phyloP scores from a whole-genome alignment of 352 stramenopile species.

The Pythium graminicola region DNA sequence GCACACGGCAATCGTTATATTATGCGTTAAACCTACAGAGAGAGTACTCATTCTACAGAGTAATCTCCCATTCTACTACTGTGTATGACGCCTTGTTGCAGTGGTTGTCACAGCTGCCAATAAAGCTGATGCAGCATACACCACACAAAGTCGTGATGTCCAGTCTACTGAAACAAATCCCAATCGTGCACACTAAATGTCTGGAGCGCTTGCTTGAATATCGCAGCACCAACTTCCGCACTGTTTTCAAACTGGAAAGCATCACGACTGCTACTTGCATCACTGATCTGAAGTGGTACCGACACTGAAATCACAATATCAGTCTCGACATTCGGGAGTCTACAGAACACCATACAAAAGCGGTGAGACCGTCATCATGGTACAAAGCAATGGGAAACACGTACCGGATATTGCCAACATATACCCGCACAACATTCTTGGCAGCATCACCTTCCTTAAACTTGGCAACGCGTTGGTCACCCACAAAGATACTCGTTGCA shows the following conservation, averaged over 20 bases:
- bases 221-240: constrained; percentile 50
- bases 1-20: too few relatives aligned
- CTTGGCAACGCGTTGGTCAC: constrained; percentile 78
- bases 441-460: constrained; percentile 74
- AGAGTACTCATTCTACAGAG: too few relatives aligned
- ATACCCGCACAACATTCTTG: constrained; percentile 84
- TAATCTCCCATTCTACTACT: too few relatives aligned
- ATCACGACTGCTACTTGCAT: constrained; percentile 54
- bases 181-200: constrained; percentile 70
- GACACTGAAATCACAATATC: constrained; percentile 81
- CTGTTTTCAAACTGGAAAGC: constrained; percentile 62
- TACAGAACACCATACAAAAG: constrained; percentile 1
- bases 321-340: constrained; percentile 61
- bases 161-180: constrained; percentile 31
- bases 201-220: constrained; percentile 70
- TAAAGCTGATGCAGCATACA: too few relatives aligned
- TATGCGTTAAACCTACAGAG: too few relatives aligned
- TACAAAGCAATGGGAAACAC: background rate
- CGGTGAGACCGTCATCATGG: background rate
- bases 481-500: constrained; percentile 44
- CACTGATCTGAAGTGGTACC: constrained; percentile 66
- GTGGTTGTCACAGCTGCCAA: too few relatives aligned
- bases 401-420: constrained; percentile 61
- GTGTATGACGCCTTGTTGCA: too few relatives aligned
- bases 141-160: too few relatives aligned